phyloP scores from a whole-genome alignment of 2,329 filamentous ascomycete genomes.

The Alternaria arborescens region DNA sequence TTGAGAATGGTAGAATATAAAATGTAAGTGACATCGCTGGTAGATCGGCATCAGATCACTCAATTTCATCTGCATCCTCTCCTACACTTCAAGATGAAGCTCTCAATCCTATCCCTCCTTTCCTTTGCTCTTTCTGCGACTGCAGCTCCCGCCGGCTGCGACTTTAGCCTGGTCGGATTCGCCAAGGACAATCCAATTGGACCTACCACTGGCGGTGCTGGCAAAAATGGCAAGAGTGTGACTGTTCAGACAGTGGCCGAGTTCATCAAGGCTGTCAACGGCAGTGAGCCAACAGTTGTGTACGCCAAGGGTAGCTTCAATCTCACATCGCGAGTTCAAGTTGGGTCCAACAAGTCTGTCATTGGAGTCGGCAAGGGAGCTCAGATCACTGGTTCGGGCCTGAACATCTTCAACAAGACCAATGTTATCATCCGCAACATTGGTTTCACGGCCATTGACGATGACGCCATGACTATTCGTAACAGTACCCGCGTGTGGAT shows the following conservation, averaged over 20 bases:
- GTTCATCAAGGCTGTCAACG: constrained; percentile 40
- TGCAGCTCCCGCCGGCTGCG: constrained; percentile 28
- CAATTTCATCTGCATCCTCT: constrained; percentile 1
- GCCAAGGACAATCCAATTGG: constrained; percentile 47
- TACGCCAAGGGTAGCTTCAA: constrained; percentile 56
- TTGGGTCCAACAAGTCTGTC: constrained; percentile 56
- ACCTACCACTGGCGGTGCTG: constrained; percentile 44
- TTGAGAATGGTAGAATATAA: constrained; percentile 3
- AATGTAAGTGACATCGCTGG: background rate
- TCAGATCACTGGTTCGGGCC: constrained; percentile 57
- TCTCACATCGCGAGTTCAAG: constrained; percentile 53
- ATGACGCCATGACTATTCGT: constrained; percentile 69
- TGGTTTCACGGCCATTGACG: constrained; percentile 65
- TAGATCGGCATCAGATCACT: background rate
- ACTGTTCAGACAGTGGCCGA: constrained; percentile 39
- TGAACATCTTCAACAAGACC: constrained; percentile 61
- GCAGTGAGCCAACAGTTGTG: constrained; percentile 48
- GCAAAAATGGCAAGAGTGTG: constrained; percentile 37
- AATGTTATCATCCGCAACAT: constrained; percentile 73
- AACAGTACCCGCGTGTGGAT: constrained; percentile 67
- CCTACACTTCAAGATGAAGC: constrained; percentile 34
- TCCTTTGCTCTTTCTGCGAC: constrained; percentile 27
- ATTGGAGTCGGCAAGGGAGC: constrained; percentile 53
- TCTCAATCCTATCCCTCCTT: constrained; percentile 31
- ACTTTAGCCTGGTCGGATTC: constrained; percentile 44